Conservation (phyloP, 805 yeast genomes). For the Candida saitoana region DNA sequence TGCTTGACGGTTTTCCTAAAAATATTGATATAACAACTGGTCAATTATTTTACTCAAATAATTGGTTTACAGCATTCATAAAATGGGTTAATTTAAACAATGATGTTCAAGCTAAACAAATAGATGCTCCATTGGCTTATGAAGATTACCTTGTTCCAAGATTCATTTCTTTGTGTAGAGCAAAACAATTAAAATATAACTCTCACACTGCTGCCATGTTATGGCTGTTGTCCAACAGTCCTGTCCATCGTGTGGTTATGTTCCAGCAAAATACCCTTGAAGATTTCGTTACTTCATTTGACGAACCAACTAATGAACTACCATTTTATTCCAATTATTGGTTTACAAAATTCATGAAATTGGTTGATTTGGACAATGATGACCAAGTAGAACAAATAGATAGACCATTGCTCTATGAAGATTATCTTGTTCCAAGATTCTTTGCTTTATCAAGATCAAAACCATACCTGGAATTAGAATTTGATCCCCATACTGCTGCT, state of each 20-base stretch:
- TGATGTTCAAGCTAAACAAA: background rate
- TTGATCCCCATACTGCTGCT: background rate
- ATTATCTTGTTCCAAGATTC: background rate
- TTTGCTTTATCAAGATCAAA: background rate
- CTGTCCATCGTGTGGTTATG: background rate
- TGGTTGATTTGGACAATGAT: background rate
- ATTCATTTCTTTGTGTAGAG: background rate
- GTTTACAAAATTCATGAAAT: constrained; percentile 6
- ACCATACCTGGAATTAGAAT: background rate
- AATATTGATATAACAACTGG: no score
- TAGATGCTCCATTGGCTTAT: background rate
- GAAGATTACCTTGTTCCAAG: background rate
- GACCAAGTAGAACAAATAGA: background rate
- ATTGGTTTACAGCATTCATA: background rate
- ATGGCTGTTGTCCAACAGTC: background rate
- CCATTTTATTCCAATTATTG: background rate
- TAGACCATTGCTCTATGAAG: background rate
- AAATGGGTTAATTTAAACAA: background rate
- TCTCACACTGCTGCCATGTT: background rate
- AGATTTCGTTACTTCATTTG: background rate
- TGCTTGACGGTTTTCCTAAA: background rate
- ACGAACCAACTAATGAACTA: background rate
- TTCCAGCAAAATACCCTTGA: background rate
- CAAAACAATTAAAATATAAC: background rate
- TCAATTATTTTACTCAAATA: background rate